Evolutionary conservation across 2,329 filamentous ascomycete species (phyloP).

Genomic region (Aspergillus quadricinctus): DNA sequence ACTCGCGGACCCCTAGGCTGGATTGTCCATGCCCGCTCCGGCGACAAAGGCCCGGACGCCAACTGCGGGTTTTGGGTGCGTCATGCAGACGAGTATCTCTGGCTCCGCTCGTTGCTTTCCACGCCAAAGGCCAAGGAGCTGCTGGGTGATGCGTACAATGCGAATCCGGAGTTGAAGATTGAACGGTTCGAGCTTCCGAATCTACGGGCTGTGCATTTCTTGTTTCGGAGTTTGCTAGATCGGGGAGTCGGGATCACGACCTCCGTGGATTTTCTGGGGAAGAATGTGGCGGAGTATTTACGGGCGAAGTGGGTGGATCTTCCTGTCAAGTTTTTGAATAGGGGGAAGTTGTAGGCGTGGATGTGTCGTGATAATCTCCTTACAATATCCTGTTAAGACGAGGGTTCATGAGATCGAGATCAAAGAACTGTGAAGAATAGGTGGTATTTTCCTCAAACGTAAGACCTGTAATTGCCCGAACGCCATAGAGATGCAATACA

Average conservation of each 20-base stretch:
- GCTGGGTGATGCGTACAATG: constrained; percentile 20
- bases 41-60: constrained; percentile 44
- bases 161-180: constrained; percentile 21
- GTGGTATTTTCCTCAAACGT: background rate
- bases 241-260: constrained; percentile 30
- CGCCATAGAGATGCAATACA: background rate
- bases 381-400: background rate
- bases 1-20: constrained; percentile 25
- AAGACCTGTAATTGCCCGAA: background rate
- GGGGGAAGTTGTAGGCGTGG: constrained; percentile 17
- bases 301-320: constrained; percentile 30
- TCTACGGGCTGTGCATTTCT: constrained; percentile 35
- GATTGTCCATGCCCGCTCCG: constrained; percentile 35
- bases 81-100: constrained; percentile 40
- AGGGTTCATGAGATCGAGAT: too few relatives aligned
- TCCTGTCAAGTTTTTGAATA: constrained; percentile 28
- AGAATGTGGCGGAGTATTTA: constrained; percentile 36
- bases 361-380: background rate
- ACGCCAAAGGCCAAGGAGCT: constrained; percentile 15
- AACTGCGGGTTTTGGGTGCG: constrained; percentile 47
- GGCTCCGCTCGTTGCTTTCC: constrained; percentile 32
- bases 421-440: background rate
- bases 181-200: constrained; percentile 47
- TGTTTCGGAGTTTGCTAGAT: constrained; percentile 34
- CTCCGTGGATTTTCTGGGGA: constrained; percentile 35